Conservation (phyloP, 2,329 filamentous ascomycete genomes). For the Talaromyces sp. region DNA sequence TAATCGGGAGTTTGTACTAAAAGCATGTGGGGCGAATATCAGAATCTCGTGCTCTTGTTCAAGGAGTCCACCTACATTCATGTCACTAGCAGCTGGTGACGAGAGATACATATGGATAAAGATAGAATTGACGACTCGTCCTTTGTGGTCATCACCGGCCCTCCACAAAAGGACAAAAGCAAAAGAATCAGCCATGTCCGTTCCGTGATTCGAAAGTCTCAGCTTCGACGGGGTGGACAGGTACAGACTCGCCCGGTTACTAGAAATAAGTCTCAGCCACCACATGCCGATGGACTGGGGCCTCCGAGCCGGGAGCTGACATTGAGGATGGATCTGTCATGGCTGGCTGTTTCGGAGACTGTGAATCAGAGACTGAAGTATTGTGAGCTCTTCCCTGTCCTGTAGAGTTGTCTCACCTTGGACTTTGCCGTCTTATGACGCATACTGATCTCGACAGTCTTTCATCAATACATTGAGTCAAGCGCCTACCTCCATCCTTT, state of each 20-base stretch:
- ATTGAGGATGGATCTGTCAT: slow-evolving; percentile 16
- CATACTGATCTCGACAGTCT: slow-evolving; percentile 18
- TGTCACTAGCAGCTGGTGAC: background rate
- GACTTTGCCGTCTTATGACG: background rate
- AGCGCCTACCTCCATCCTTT: slow-evolving; percentile 22
- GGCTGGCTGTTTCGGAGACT: slow-evolving; percentile 19
- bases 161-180: slow-evolving; percentile 20
- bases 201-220: slow-evolving; percentile 20
- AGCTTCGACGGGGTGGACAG: slow-evolving; percentile 14
- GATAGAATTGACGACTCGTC: slow-evolving; percentile 9
- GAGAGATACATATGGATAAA: slow-evolving; percentile 2
- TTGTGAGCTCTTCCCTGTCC: slow-evolving; percentile 17
- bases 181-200: slow-evolving; percentile 22
- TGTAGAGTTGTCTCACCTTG: background rate
- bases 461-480: slow-evolving; percentile 21
- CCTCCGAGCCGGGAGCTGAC: slow-evolving; percentile 2
- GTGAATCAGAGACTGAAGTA: slow-evolving; percentile 18
- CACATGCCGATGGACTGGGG: background rate
- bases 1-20: slow-evolving; percentile 14
- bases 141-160: slow-evolving; percentile 23
- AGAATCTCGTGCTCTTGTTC: background rate
- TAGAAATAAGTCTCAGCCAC: background rate
- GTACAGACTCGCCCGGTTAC: background rate
- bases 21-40: background rate
- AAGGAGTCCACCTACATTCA: background rate